These are phyloP conservation scores for Themeda triandra DNA, from an alignment of 176 grass and related monocot species.

Conservation along the genomic window DNA sequence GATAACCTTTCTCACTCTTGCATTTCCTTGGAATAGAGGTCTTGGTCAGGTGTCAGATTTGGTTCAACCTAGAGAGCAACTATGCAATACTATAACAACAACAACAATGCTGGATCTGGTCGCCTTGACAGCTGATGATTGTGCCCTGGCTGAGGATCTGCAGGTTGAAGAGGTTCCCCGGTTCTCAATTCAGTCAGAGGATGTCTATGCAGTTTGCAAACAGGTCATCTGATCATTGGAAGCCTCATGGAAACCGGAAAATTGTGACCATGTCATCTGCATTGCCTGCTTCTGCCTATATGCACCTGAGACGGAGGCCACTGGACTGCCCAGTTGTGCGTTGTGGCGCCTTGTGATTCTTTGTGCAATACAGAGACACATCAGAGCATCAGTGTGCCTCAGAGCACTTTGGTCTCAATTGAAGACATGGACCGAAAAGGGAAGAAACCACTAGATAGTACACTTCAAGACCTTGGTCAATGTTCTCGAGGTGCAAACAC, in stretches of 20 bases:
- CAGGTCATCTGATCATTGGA: constrained; percentile 3
- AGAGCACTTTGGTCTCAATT: background rate
- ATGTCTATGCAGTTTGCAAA: background rate
- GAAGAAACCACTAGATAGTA: background rate
- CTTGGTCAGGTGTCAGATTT: background rate
- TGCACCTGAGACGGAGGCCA: constrained; percentile 5
- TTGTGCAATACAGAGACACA: background rate
- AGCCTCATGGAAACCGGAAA: constrained; percentile 31
- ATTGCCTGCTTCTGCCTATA: constrained; percentile 32
- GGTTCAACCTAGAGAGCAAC: background rate
- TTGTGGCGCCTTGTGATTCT: constrained; percentile 2
- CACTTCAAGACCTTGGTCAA: background rate
- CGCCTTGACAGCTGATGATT: constrained; percentile 26
- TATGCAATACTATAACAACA: background rate
- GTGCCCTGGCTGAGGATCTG: constrained; percentile 35
- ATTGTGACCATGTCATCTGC: constrained; percentile 46
- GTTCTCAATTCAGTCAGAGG: background rate
- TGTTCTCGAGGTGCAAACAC: constrained; percentile 19
- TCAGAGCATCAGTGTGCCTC: background rate
- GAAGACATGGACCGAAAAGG: background rate
- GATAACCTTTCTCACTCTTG: background rate
- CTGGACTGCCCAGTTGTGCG: constrained; percentile 18
- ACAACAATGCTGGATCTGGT: background rate
- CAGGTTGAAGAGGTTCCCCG: constrained; percentile 60
- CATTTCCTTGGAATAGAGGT: background rate